Percentiles rank a stretch among this genome's conserved stretches.
Conservation (phyloP, 371 early-diverging fungal genomes). For the Amoeboaphelidium protococcarum region DNA sequence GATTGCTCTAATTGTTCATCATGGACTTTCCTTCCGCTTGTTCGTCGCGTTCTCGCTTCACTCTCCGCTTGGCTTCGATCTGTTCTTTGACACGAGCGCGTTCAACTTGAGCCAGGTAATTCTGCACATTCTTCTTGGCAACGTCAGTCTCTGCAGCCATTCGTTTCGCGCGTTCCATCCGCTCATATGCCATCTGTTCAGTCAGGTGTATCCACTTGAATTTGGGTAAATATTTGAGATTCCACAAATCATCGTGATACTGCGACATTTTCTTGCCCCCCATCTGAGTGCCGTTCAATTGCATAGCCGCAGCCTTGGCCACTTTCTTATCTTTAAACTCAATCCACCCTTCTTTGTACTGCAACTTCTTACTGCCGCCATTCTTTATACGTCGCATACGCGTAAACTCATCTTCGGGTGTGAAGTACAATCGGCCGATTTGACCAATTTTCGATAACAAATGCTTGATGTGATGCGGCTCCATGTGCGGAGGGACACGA, state of each 20-base stretch:
- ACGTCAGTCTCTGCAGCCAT: conserved; percentile 58
- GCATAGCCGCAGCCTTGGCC: conserved; percentile 46
- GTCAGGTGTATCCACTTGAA: conserved; percentile 90
- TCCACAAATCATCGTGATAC: conserved; percentile 84
- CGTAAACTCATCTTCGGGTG: conserved; percentile 30
- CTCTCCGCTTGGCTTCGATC: too few species aligned
- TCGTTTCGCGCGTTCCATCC: conserved; percentile 48
- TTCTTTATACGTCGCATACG: conserved; percentile 26
- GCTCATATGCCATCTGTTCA: conserved; percentile 66
- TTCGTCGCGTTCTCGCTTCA: too few species aligned
- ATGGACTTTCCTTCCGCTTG: too few species aligned
- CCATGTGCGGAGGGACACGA: conserved; percentile 73
- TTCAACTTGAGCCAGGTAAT: too few species aligned
- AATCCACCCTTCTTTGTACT: conserved; percentile 86
- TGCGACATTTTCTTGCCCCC: conserved; percentile 53
- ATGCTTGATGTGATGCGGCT: conserved; percentile 40
- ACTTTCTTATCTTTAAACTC: conserved; percentile 71
- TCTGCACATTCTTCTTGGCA: conserved; percentile 34
- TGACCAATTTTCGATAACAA: conserved; percentile 40
- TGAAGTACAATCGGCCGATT: conserved; percentile 58
- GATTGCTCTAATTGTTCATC: too few species aligned
- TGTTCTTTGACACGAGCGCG: too few species aligned
- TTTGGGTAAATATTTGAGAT: conserved; percentile 71
- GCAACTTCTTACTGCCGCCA: conserved; percentile 14
- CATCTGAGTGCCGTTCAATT: conserved; percentile 49